Evolutionary conservation across 768 basidiomycete species (phyloP).

Genomic region (Phylloporus sp.): DNA sequence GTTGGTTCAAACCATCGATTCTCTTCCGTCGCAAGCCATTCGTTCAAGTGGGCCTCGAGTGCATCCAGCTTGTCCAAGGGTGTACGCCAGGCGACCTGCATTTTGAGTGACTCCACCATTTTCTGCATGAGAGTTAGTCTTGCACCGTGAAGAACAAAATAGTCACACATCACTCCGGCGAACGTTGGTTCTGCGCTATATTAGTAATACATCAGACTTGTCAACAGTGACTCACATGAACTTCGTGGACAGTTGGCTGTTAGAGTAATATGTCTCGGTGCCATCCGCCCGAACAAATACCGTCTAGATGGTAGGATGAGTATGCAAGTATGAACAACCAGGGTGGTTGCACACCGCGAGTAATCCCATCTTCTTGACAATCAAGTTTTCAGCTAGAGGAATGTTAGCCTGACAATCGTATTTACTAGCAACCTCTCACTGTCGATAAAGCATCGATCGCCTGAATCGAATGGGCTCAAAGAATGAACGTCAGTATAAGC

Average conservation of each 20-base stretch:
- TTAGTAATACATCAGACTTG: neutral
- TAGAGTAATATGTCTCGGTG: slow-evolving; percentile 78
- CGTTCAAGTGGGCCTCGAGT: slow-evolving; percentile 62
- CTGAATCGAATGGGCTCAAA: slow-evolving; percentile 71
- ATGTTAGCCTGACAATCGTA: slow-evolving; percentile 5
- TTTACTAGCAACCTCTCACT: slow-evolving; percentile 30
- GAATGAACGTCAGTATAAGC: slow-evolving; percentile 2
- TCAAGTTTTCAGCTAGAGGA: slow-evolving; percentile 55
- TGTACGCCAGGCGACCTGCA: slow-evolving; percentile 76
- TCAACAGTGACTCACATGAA: slow-evolving; percentile 53
- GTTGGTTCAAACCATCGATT: slow-evolving; percentile 74
- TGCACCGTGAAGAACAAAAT: neutral
- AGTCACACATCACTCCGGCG: slow-evolving; percentile 60
- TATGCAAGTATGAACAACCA: neutral
- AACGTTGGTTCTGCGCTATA: slow-evolving; percentile 55
- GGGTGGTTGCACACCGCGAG: slow-evolving; percentile 52
- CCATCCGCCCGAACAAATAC: slow-evolving; percentile 70
- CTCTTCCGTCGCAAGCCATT: slow-evolving; percentile 76
- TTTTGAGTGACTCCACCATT: slow-evolving; percentile 61
- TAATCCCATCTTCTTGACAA: slow-evolving; percentile 77
- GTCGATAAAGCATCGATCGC: slow-evolving; percentile 77
- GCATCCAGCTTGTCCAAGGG: slow-evolving; percentile 68
- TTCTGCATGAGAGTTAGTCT: slow-evolving; percentile 39
- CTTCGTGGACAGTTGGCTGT: slow-evolving; percentile 69
- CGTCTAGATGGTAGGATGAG: slow-evolving; percentile 38